Percentiles rank a stretch among this genome's conserved stretches.
Evolutionary conservation across 2,329 filamentous ascomycete genomes (phyloP).

Genomic region (Alternaria sp.): DNA sequence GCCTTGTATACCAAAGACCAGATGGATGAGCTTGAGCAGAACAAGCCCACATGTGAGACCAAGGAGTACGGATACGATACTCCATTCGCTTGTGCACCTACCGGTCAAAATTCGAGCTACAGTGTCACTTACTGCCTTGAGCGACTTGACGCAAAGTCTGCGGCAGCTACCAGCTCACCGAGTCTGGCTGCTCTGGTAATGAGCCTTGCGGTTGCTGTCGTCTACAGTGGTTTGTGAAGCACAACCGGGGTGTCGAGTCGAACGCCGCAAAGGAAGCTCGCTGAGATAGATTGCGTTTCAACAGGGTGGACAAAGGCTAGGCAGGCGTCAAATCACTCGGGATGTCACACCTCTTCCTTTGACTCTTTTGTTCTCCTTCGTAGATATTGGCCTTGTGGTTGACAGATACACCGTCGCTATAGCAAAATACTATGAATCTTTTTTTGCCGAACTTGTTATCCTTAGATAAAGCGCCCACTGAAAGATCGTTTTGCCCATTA

Average conservation of each 20-base stretch:
- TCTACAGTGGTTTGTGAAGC: not conserved
- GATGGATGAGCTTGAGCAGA: not conserved
- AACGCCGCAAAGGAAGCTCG: no score
- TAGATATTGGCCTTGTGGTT: not conserved
- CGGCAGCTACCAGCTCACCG: not conserved
- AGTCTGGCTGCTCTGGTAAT: not conserved
- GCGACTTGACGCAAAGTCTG: not conserved
- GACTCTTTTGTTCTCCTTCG: not conserved
- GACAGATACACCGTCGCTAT: not conserved
- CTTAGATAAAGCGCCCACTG: no score
- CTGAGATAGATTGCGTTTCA: no score
- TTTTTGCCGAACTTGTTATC: not conserved
- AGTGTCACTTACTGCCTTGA: not conserved
- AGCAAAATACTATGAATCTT: not conserved
- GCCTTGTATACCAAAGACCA: not conserved
- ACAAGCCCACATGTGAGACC: not conserved
- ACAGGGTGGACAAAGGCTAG: no score
- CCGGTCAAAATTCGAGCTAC: not conserved
- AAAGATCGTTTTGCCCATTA: no score
- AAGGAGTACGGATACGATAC: not conserved
- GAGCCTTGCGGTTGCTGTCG: not conserved
- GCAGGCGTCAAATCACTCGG: no score
- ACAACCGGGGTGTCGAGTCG: no score
- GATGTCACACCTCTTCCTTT: no score
- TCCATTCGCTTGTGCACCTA: not conserved